Evolutionary conservation across 805 yeast species (phyloP).

Genomic region (Lipomyces lipofer): DNA sequence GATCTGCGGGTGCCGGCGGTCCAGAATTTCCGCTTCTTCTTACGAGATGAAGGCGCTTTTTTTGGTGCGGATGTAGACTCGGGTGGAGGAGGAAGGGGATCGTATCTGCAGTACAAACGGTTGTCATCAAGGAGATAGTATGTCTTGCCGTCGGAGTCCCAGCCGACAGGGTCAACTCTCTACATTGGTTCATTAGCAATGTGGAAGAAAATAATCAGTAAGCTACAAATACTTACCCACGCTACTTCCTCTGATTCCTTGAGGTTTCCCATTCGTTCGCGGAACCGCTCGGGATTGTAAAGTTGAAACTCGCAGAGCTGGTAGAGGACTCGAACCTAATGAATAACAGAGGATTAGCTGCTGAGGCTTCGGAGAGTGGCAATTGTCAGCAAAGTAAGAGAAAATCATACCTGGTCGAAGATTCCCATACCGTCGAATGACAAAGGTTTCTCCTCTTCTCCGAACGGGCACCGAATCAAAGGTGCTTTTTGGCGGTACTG

Average conservation of each 20-base stretch:
- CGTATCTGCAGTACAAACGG: conserved; percentile 35
- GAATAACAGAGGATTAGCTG: neutral
- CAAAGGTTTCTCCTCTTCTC: conserved; percentile 23
- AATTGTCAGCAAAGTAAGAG: neutral
- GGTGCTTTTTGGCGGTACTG: conserved; percentile 30
- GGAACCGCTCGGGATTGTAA: conserved; percentile 28
- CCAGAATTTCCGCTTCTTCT: too few species aligned
- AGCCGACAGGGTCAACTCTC: conserved; percentile 40
- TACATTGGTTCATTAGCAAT: conserved; percentile 7
- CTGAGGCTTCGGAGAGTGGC: neutral
- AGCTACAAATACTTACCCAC: conserved; percentile 17
- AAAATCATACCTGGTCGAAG: conserved; percentile 20
- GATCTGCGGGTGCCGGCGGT: conserved; percentile 16
- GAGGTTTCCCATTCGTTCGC: conserved; percentile 32
- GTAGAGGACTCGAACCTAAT: conserved; percentile 16
- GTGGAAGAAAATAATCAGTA: neutral
- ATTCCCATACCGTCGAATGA: conserved; percentile 20
- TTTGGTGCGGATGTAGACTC: conserved; percentile 14
- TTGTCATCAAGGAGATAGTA: conserved; percentile 43
- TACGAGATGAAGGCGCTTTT: conserved; percentile 6
- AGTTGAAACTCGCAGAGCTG: conserved; percentile 28
- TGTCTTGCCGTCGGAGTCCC: conserved; percentile 33
- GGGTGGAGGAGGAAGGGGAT: conserved; percentile 13
- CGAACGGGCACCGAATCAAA: conserved; percentile 13
- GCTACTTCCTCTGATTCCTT: conserved; percentile 26